phyloP scores from a whole-genome alignment of 2,329 filamentous ascomycete genomes.

The Stemphylium beticola region DNA sequence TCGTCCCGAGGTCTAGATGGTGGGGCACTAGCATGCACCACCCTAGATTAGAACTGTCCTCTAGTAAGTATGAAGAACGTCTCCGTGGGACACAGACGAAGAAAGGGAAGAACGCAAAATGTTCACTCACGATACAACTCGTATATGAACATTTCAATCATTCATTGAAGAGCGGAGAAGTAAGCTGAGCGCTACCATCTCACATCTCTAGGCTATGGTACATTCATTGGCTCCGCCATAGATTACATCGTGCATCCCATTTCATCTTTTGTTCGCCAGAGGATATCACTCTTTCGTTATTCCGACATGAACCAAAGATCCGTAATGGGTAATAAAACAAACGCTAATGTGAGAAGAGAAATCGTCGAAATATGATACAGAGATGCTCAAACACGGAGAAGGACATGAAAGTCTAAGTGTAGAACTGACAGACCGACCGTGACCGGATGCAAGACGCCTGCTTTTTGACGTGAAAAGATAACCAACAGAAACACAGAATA shows the following conservation, averaged over 20 bases:
- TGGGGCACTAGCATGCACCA: neutral
- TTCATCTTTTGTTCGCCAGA: constrained; percentile 26
- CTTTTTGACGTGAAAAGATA: constrained; percentile 40
- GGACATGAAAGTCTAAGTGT: constrained; percentile 42
- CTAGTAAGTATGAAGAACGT: too few species aligned
- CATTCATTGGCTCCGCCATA: constrained; percentile 26
- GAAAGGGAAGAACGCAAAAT: too few species aligned
- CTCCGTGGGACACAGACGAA: too few species aligned
- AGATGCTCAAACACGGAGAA: constrained; percentile 32
- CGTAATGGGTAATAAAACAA: constrained; percentile 41
- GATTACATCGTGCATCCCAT: constrained; percentile 27
- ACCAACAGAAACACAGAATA: constrained; percentile 31
- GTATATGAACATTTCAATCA: constrained; percentile 18
- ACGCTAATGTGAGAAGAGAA: constrained; percentile 37
- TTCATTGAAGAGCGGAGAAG: constrained; percentile 39
- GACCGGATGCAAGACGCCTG: constrained; percentile 49
- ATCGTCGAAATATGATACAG: constrained; percentile 45
- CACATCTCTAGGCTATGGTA: constrained; percentile 38
- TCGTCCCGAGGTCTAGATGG: constrained; percentile 15
- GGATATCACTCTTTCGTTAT: constrained; percentile 32
- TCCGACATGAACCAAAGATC: constrained; percentile 28
- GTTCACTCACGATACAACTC: neutral
- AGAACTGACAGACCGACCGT: constrained; percentile 34
- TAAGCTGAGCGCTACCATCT: constrained; percentile 39
- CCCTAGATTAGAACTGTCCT: too few species aligned